Conservation (phyloP, 106 monocot species). For the Allium fistulosum region DNA sequence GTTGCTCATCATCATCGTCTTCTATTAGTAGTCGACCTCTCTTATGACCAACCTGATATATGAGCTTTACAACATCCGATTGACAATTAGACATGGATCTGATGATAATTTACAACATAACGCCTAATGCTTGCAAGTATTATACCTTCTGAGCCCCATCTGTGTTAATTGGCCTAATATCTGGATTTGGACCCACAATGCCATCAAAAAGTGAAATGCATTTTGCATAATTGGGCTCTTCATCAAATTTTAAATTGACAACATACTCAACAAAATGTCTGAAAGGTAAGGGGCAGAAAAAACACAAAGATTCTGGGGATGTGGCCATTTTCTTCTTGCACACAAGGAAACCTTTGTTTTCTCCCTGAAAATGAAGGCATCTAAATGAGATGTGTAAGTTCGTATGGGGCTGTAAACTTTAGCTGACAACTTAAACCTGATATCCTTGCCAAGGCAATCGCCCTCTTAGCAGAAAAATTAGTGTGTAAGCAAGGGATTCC, state of each 20-base stretch:
- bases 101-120: too few species aligned
- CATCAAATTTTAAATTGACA: conserved; percentile 86
- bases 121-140: neutral
- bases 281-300: conserved; percentile 73
- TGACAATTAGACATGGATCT: conserved; percentile 17
- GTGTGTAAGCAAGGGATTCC: conserved; percentile 92
- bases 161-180: conserved; percentile 73
- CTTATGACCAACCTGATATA: conserved; percentile 87
- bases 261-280: conserved; percentile 78
- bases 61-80: conserved; percentile 37
- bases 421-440: conserved; percentile 34
- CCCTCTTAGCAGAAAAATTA: conserved; percentile 81
- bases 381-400: too few species aligned
- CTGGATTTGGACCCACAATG: conserved; percentile 71
- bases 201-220: conserved; percentile 83
- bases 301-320: conserved; percentile 63
- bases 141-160: conserved; percentile 91
- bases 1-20: conserved; percentile 79
- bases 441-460: conserved; percentile 96
- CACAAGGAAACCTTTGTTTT: conserved; percentile 91
- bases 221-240: conserved; percentile 90
- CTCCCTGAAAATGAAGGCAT: conserved; percentile 36
- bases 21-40: conserved; percentile 64
- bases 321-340: conserved; percentile 98
- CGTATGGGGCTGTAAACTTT: too few species aligned